phyloP scores from a whole-genome alignment of 192 early-diverging fungal species.

The Neocallimastix lanati region DNA sequence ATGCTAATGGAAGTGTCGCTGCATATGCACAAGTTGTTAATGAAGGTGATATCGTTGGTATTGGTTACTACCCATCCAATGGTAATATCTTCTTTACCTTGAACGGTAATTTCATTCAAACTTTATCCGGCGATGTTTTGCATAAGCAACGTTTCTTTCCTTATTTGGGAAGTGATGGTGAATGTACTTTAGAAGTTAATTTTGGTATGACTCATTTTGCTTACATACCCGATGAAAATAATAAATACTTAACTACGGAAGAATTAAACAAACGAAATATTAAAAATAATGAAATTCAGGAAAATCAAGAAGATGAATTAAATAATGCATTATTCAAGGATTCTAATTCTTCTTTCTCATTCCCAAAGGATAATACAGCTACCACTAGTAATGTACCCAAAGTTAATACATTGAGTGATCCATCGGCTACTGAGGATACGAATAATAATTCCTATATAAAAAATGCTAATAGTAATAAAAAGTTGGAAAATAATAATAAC shows the following conservation, averaged over 20 bases:
- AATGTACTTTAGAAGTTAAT: neutral
- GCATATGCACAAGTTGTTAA: neutral
- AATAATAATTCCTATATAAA: neutral
- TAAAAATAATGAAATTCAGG: neutral
- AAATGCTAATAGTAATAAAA: neutral
- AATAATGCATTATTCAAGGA: neutral
- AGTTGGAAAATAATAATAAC: neutral
- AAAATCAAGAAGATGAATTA: neutral
- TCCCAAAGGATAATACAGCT: neutral
- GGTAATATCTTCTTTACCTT: neutral
- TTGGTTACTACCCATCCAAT: neutral
- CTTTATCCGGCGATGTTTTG: neutral
- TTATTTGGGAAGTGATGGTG: neutral
- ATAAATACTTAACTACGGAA: neutral
- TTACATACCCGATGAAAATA: neutral
- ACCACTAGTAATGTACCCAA: too few species aligned
- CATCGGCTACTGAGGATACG: neutral
- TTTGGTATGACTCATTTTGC: neutral
- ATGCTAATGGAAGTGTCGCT: neutral
- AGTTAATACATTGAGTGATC: neutral
- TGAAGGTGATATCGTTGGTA: neutral
- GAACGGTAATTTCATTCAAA: neutral
- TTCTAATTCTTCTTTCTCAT: neutral
- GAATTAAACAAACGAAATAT: neutral
- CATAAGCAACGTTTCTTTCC: neutral